Conservation (phyloP, 208 protist species). For the Strigomonas galati region DNA sequence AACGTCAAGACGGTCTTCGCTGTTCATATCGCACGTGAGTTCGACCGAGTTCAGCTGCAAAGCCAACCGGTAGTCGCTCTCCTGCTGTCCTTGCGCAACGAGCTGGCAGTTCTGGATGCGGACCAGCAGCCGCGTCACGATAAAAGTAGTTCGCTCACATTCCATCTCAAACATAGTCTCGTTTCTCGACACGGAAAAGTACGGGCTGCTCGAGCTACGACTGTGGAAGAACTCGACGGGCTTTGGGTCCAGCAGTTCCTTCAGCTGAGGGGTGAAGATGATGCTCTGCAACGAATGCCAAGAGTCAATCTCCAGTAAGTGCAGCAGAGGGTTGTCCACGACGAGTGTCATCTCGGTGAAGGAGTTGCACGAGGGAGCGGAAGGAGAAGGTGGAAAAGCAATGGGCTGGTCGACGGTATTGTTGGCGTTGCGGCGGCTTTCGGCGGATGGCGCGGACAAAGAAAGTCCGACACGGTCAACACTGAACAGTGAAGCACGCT, state of each 20-base stretch:
- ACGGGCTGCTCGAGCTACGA: background rate
- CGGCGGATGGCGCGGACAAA: background rate
- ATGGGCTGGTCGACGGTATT: background rate
- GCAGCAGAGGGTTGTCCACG: slow-evolving; percentile 3
- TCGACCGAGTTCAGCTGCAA: background rate
- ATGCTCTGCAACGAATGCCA: background rate
- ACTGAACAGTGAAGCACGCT: background rate
- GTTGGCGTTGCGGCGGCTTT: background rate
- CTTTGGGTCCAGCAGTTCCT: background rate
- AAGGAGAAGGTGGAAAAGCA: no score
- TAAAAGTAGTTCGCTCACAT: background rate
- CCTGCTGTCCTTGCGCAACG: background rate
- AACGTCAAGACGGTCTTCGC: background rate
- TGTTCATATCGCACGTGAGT: background rate
- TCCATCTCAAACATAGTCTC: background rate
- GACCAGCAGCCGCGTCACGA: background rate
- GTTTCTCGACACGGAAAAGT: background rate
- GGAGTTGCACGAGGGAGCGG: no score
- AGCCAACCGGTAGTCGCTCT: background rate
- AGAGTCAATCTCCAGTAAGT: background rate
- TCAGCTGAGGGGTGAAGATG: background rate
- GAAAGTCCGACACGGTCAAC: background rate
- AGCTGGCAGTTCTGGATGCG: background rate
- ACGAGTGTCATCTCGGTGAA: background rate
- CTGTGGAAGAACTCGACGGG: background rate